Base-by-base conservation (phyloP, 495 filamentous ascomycete species). In the Aspergillus carlsbadensis region DNA sequence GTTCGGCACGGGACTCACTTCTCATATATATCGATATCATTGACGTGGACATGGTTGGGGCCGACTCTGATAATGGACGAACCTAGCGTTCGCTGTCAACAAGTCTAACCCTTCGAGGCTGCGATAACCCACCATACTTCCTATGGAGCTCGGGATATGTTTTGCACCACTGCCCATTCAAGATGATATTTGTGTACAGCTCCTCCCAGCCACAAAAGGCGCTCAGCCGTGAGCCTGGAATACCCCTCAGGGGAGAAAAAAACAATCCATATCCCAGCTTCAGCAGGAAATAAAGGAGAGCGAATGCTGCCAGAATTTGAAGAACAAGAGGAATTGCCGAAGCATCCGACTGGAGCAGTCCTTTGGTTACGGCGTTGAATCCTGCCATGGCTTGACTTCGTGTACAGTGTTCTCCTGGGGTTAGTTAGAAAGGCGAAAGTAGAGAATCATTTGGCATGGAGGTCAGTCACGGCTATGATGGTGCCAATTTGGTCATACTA, bases 31-130 rank as follows among this genome's bases (percentile, higher is more conserved):
- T 47, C 44, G 17, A 47, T 47, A 22, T 47, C 24, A 10, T 34
- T 34, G n/a, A 47, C n/a, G 17, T 47, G 44, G 26, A 47, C 44
- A 26, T 47, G 44, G 26, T 47, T 47, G 3, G 44, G 24, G 11
- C 44, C 44, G 10, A 47, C n/a, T 6, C 44, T 22, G 7, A 47
- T 24, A 13, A 47, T 17, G 26, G 22, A 26, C n/a, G 44, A 47
- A 13, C 17, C 22, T 47, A 26, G 5, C 13, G 1, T 13, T 5
- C 6, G 22, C 33, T 15, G 31, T 3, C 24, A 17, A 2, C 2
- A 26, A n/a, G 7, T 15, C 4, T 29, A 13, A 6, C n/a, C 24
- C 8, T 20, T 1, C 6, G 17, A 26, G 26, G 26, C 20, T 21
- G 20, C 3, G 4, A 15, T 14, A 17, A 10, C 44, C 3, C 31